These are phyloP conservation scores for Eruca vesicaria DNA, from an alignment of 441 rosid species.

Conservation along the genomic window DNA sequence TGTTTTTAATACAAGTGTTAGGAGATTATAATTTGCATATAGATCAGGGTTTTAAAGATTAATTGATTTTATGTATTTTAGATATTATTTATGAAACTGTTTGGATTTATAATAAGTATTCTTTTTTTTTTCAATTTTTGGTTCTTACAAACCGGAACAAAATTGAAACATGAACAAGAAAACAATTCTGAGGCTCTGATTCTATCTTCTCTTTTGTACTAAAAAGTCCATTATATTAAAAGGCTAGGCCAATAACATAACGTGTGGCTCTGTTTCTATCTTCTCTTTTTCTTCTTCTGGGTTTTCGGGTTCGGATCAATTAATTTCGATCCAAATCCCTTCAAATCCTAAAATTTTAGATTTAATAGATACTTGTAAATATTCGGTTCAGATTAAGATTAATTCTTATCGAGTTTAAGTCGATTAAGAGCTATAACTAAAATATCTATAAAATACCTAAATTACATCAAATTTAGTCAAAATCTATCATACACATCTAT, in stretches of 20 bases:
- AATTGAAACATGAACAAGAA: conserved; percentile 66
- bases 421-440: too few species aligned
- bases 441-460: too few species aligned
- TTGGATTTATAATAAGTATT: neutral
- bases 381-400: too few species aligned
- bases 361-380: too few species aligned
- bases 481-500: too few species aligned
- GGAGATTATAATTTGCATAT: conserved; percentile 10
- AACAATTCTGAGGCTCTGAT: neutral
- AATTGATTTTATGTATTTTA: neutral
- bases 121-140: neutral
- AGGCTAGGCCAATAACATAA: neutral
- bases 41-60: conserved; percentile 2
- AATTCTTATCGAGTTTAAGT: too few species aligned
- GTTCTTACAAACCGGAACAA: conserved; percentile 5
- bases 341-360: too few species aligned
- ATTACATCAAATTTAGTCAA: too few species aligned
- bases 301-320: too few species aligned
- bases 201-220: neutral
- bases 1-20: neutral
- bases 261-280: neutral
- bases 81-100: neutral
- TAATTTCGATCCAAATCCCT: too few species aligned
- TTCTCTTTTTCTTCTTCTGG: conserved; percentile 3
- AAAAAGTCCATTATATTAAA: neutral